phyloP scores from a whole-genome alignment of 768 basidiomycete genomes.

The Hebeloma cylindrosporum region DNA sequence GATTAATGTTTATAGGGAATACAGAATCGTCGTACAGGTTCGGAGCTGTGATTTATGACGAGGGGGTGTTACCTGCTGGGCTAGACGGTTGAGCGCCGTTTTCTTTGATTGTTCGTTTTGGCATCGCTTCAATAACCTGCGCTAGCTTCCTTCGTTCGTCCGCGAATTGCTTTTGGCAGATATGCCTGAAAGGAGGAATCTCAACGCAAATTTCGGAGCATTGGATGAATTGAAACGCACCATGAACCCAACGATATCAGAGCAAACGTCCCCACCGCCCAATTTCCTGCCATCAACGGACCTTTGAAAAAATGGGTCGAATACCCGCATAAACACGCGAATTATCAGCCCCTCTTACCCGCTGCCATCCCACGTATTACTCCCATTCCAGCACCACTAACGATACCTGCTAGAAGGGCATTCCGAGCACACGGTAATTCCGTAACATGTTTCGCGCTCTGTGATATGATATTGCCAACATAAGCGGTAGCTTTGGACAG shows the following conservation, averaged over 20 bases:
- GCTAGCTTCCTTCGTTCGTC: conserved; percentile 56
- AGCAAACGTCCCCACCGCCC: conserved; percentile 77
- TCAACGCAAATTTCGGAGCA: not conserved
- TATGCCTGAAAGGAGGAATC: conserved; percentile 43
- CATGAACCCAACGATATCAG: conserved; percentile 68
- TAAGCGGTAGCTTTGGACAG: not conserved
- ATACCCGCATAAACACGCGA: not conserved
- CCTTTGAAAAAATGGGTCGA: conserved; percentile 34
- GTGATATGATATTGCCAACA: conserved; percentile 8
- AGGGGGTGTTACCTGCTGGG: too few relatives aligned
- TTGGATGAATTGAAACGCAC: conserved; percentile 42
- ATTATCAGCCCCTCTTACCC: conserved; percentile 43
- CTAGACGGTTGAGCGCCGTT: conserved; percentile 18
- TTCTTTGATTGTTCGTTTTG: conserved; percentile 49
- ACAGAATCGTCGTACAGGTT: too few relatives aligned
- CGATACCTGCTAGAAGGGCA: conserved; percentile 75
- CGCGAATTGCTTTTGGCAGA: conserved; percentile 57
- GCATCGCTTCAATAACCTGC: conserved; percentile 60
- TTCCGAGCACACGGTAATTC: conserved; percentile 78
- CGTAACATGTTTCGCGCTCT: conserved; percentile 61
- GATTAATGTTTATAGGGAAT: too few relatives aligned
- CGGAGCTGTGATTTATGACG: too few relatives aligned
- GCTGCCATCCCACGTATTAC: conserved; percentile 66
- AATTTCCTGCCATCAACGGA: conserved; percentile 68
- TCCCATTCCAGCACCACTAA: conserved; percentile 77